Base-by-base conservation (phyloP, 2,329 filamentous ascomycete species). In the Phialemoniopsis sp. region DNA sequence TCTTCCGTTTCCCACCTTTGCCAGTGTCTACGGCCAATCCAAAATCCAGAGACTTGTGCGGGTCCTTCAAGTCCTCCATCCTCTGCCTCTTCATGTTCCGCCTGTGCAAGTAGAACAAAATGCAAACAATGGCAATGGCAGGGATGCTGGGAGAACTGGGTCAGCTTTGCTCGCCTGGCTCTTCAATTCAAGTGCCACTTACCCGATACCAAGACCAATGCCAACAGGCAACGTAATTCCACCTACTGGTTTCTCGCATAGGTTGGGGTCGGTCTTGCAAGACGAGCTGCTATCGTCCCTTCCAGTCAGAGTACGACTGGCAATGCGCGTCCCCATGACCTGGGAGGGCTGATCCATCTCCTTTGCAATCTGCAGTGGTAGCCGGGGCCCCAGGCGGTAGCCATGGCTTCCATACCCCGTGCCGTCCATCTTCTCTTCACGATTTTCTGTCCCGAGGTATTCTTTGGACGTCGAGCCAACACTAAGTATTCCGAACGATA, bases 21-120 rank as follows among this genome's bases (percentile, higher is more conserved):
- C 40, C 42, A 48, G 57, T 38, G 26, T 68, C 61, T 41, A 85
- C 65, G 29, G 66, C 88, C 56, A 96, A 64, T 29, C 93, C 93
- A 57, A 96, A 98, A 60, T 98, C 93, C 56, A 97, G 75, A 1
- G 89, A 93, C 56, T 85, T 90, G 63, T 94, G 88, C 50, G 88
- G 87, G 61, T 96, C 90, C 46, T 85, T 80, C 14, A 76, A 73
- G 64, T 98, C 93, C 64, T 98, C 93, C 42, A 73, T 67, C 40
- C 72, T 71, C 46, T 89, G 72, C 53, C 80, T 89, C 58, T 76
- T 80, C 30, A 87, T 65, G 53, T 89, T 85, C 59, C 88, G 78
- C 38, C 88, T 80, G 58, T 96, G 90, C 29, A 98, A 74, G 55
- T 82, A 84, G 47, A 90, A 55, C 30, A 96, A 67, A 2, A 89